Percentiles rank a stretch among this genome's conserved stretches.
Evolutionary conservation across 2,329 filamentous ascomycete species (phyloP).

Genomic region (Trichophyton schoenleinii): DNA sequence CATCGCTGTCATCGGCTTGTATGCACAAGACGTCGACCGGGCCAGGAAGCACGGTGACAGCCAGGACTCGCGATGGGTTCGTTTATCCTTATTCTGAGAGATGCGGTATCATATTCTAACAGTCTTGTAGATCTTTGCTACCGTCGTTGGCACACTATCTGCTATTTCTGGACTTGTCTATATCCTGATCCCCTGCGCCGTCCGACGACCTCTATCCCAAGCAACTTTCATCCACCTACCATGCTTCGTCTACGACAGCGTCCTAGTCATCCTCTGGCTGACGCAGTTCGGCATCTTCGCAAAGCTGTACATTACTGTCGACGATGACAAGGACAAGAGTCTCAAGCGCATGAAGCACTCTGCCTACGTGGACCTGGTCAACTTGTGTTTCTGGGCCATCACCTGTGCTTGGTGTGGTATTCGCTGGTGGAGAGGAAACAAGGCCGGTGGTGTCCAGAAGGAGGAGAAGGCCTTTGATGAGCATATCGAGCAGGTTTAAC

Average conservation of each 20-base stretch:
- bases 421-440: slow-evolving; percentile 23
- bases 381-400: slow-evolving; percentile 63
- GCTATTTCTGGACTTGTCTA: slow-evolving; percentile 54
- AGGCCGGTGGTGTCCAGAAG: slow-evolving; percentile 6
- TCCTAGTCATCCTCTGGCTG: slow-evolving; percentile 69
- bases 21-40: slow-evolving; percentile 53
- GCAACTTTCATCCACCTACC: slow-evolving; percentile 18
- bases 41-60: slow-evolving; percentile 41
- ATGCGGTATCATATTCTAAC: slow-evolving; percentile 1
- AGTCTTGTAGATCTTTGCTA: slow-evolving; percentile 51
- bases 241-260: slow-evolving; percentile 54
- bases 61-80: slow-evolving; percentile 57
- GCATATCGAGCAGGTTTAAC: background rate
- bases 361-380: slow-evolving; percentile 69
- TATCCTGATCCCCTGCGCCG: slow-evolving; percentile 47
- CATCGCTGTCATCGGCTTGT: slow-evolving; percentile 65
- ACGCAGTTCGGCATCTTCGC: slow-evolving; percentile 75
- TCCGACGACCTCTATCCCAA: slow-evolving; percentile 24
- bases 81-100: slow-evolving; percentile 16
- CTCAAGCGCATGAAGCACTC: slow-evolving; percentile 72
- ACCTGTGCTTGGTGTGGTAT: slow-evolving; percentile 36
- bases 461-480: slow-evolving; percentile 12
- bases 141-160: slow-evolving; percentile 54
- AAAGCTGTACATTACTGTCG: slow-evolving; percentile 56
- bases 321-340: slow-evolving; percentile 34